Conservation (phyloP, 768 basidiomycete genomes). For the Panaeolus cyanescens region DNA sequence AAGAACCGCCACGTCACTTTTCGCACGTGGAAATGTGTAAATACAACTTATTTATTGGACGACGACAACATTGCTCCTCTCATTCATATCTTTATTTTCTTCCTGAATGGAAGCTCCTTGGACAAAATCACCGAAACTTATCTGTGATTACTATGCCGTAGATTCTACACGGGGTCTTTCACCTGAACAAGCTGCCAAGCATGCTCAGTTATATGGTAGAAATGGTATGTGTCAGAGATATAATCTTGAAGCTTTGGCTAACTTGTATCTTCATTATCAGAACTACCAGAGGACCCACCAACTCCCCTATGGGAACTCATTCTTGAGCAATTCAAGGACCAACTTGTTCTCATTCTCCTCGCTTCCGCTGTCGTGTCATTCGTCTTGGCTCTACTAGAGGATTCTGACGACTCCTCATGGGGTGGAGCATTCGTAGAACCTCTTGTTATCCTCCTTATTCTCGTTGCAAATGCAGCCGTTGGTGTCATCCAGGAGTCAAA, state of each 20-base stretch:
- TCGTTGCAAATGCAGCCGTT: slow-evolving; percentile 95
- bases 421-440: slow-evolving; percentile 95
- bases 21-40: slow-evolving; percentile 37
- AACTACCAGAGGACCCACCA: slow-evolving; percentile 88
- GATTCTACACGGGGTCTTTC: slow-evolving; percentile 65
- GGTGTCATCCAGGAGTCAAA: slow-evolving; percentile 97
- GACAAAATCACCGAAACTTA: slow-evolving; percentile 68
- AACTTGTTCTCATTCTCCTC: slow-evolving; percentile 95
- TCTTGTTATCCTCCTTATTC: slow-evolving; percentile 90
- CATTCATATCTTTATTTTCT: slow-evolving; percentile 15
- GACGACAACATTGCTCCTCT: slow-evolving; percentile 6
- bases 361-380: slow-evolving; percentile 94
- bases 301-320: slow-evolving; percentile 94
- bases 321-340: slow-evolving; percentile 99
- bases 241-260: background rate
- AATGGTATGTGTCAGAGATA: slow-evolving; percentile 57
- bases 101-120: slow-evolving; percentile 72
- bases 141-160: slow-evolving; percentile 75
- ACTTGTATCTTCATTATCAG: slow-evolving; percentile 43
- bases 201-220: slow-evolving; percentile 81
- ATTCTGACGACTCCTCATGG: slow-evolving; percentile 62
- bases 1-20: slow-evolving; percentile 41
- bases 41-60: no score
- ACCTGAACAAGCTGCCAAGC: slow-evolving; percentile 64
- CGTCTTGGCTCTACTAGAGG: slow-evolving; percentile 86